These are phyloP conservation scores for Colletotrichum abscissum DNA, from an alignment of 2,329 filamentous ascomycete species.

Conservation along the genomic window DNA sequence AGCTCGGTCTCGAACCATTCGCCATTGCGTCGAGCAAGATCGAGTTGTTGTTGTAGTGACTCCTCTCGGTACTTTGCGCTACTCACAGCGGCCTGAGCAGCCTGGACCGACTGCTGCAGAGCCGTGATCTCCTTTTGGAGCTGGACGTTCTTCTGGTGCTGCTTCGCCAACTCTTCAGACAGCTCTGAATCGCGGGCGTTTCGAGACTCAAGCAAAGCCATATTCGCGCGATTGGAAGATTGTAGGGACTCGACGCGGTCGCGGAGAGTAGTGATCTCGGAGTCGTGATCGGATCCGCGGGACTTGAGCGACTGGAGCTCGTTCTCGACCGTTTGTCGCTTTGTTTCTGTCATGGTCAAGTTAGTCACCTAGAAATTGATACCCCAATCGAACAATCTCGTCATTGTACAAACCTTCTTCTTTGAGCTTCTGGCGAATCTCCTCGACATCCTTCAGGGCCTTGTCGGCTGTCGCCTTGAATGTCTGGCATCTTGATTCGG, in stretches of 20 bases:
- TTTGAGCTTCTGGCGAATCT: slow-evolving; percentile 82
- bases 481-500: slow-evolving; percentile 84
- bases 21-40: slow-evolving; percentile 87
- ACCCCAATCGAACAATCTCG: neutral
- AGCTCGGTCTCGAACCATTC: slow-evolving; percentile 95
- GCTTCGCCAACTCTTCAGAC: slow-evolving; percentile 85
- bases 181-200: slow-evolving; percentile 87
- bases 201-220: slow-evolving; percentile 91
- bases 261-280: slow-evolving; percentile 80
- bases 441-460: slow-evolving; percentile 84
- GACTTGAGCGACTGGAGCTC: slow-evolving; percentile 84
- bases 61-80: slow-evolving; percentile 92
- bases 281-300: slow-evolving; percentile 77
- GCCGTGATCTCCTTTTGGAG: slow-evolving; percentile 84
- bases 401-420: slow-evolving; percentile 74
- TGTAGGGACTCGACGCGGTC: slow-evolving; percentile 89
- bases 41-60: slow-evolving; percentile 88
- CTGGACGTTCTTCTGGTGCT: slow-evolving; percentile 88
- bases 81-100: slow-evolving; percentile 81
- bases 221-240: slow-evolving; percentile 89
- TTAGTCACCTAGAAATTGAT: neutral
- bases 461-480: slow-evolving; percentile 87
- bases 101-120: slow-evolving; percentile 86
- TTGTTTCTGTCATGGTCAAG: slow-evolving; percentile 69
- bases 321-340: slow-evolving; percentile 79